These are phyloP conservation scores for Venustampulla echinocandica DNA, from an alignment of 495 filamentous ascomycete genomes.

Conservation along the genomic window DNA sequence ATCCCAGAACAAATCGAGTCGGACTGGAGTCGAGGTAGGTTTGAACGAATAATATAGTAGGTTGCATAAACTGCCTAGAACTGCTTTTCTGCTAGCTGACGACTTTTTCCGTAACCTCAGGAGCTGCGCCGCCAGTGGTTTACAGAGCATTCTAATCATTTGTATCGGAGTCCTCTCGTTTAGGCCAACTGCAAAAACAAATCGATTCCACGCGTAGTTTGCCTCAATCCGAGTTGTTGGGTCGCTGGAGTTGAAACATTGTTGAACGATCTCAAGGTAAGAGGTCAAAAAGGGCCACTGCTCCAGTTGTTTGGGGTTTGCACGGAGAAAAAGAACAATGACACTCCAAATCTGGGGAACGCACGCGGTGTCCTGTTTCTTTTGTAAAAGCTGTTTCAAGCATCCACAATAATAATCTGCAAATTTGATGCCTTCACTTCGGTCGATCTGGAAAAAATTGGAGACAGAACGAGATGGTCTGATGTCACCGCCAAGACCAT, in stretches of 20 bases:
- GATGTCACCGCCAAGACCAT: constrained; percentile 54
- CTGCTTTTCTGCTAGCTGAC: constrained; percentile 45
- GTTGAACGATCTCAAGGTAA: constrained; percentile 70
- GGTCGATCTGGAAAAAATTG: constrained; percentile 53
- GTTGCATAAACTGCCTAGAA: constrained; percentile 62
- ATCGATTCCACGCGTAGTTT: constrained; percentile 72
- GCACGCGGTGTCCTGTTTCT: constrained; percentile 48
- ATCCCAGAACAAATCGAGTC: constrained; percentile 75
- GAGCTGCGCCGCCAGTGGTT: constrained; percentile 62
- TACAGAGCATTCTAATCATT: constrained; percentile 56
- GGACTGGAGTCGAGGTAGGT: constrained; percentile 49
- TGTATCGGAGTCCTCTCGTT: constrained; percentile 46
- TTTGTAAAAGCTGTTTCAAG: constrained; percentile 59
- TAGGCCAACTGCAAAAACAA: constrained; percentile 61
- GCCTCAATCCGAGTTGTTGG: constrained; percentile 63
- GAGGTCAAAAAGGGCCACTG: constrained; percentile 62
- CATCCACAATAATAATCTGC: constrained; percentile 54
- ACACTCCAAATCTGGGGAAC: constrained; percentile 90
- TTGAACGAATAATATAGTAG: constrained; percentile 81
- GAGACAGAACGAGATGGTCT: constrained; percentile 53
- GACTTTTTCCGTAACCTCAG: constrained; percentile 52
- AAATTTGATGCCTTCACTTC: constrained; percentile 39
- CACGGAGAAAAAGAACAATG: constrained; percentile 65
- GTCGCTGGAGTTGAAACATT: constrained; percentile 77
- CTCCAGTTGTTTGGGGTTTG: constrained; percentile 47